Evolutionary conservation across 148 eudicot genomes (phyloP), one percentile per base, ranked within the genome.

Genomic region (Euryodendron excelsum): DNA sequence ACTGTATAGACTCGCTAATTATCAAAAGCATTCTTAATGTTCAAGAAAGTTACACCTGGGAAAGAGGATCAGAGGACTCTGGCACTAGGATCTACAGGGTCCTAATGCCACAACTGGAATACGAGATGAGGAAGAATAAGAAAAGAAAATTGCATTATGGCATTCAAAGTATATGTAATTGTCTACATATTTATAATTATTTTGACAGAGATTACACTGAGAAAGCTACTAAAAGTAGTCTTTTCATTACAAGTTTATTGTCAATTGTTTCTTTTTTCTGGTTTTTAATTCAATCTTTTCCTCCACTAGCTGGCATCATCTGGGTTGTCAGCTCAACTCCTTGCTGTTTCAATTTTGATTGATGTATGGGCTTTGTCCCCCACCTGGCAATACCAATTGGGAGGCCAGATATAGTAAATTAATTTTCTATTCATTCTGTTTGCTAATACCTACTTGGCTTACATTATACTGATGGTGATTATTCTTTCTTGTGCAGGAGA

Each of bases 401-500:
- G 37, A 31, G 20, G 17, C 18, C 31, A n/a, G n/a, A 1, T 59
- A 59, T 9, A 59, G 30, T 4, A 59, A 59, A n/a, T n/a, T 59
- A 23, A 23, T 59, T 2, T 59, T 59, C 23, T 59, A 59, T 59
- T 59, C 31, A 23, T 59, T 59, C 12, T 59, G 58, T 20, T 53
- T 53, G 60, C 8, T n/a, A n/a, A n/a, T n/a, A n/a, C n/a, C n/a
- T 65, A 14, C 37, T 69, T 69, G 53, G n/a, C 15, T 1, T 39
- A 9, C 11, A 68, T 23, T 70, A 80, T 72, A 28, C 25, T 69
- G 28, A n/a, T 55, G n/a, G 13, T 27, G 31, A 2, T 37, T 58
- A 37, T 53, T 56, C 17, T 55, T 70, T 17, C 47, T 21, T 67
- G 28, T 80, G 17, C 80, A 87, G 91, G 85, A 75, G 63, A 78